Evolutionary conservation across 2,329 filamentous ascomycete genomes (phyloP).

Genomic region (Nannizziopsis barbatae): DNA sequence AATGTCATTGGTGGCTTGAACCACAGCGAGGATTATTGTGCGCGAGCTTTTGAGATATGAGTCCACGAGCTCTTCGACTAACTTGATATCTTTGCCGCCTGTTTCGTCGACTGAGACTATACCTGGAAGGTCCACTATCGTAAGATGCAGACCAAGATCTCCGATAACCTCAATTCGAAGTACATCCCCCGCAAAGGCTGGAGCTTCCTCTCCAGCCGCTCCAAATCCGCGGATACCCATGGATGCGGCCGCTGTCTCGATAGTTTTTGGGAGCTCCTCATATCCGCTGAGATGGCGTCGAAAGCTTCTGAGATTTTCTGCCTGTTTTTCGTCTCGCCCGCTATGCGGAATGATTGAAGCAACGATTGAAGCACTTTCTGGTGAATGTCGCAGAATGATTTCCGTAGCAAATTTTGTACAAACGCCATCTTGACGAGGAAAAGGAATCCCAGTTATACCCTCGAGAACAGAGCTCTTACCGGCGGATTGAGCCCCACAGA

Average conservation of each 20-base stretch:
- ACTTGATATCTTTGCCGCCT: slow-evolving; percentile 27
- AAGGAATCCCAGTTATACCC: slow-evolving; percentile 13
- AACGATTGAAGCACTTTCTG: slow-evolving; percentile 11
- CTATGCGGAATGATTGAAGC: slow-evolving; percentile 25
- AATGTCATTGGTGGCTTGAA: slow-evolving; percentile 37
- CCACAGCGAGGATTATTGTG: slow-evolving; percentile 35
- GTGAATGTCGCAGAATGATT: slow-evolving; percentile 30
- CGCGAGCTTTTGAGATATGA: slow-evolving; percentile 32
- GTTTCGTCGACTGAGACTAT: slow-evolving; percentile 32
- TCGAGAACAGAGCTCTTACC: slow-evolving; percentile 18
- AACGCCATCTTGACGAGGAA: slow-evolving; percentile 20
- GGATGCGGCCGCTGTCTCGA: background rate
- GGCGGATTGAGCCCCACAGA: slow-evolving; percentile 15
- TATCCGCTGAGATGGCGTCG: background rate
- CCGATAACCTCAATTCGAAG: slow-evolving; percentile 35
- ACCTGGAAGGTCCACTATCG: slow-evolving; percentile 39
- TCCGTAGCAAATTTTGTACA: slow-evolving; percentile 38
- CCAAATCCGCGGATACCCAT: slow-evolving; percentile 11
- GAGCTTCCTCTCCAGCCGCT: background rate
- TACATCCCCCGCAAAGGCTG: slow-evolving; percentile 25
- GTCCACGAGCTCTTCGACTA: slow-evolving; percentile 32
- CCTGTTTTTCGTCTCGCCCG: background rate
- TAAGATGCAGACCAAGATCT: slow-evolving; percentile 31
- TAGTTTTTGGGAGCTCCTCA: slow-evolving; percentile 5
- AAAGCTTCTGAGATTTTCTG: background rate